Evolutionary conservation across 2,329 filamentous ascomycete genomes (phyloP), one percentile per base, ranked within the genome.

Genomic region (Talaromyces sp.): DNA sequence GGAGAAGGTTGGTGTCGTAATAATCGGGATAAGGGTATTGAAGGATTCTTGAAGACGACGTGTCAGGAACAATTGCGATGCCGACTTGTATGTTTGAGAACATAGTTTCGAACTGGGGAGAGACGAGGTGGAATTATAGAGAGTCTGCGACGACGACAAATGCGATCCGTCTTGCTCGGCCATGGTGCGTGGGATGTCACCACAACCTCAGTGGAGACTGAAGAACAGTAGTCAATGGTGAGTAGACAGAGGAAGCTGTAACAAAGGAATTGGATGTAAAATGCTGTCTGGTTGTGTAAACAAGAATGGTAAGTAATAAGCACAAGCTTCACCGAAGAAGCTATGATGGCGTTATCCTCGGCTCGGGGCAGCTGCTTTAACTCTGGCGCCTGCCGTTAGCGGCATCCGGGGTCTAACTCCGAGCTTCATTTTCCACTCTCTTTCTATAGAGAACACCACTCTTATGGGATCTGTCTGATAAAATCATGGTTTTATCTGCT

Each of bases 31-130:
- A 54, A 99, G 83, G 3, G 89, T 91, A 21, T 90, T 89, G 31
- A 97, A 81, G 0, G 93, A 89, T 75, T 99, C 94, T 65, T 91
- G 89, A 56, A 97, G 80, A 50, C 93, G 89, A 73, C 94, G 91
- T 73, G 94, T 99, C 60, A 99, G 82, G 76, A 96, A 99, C 22
- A 97, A 83, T 63, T 94, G 92, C 6, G 91, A 95, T 33, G 94
- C 89, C 77, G 96, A 91, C 64, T 93, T 90, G 77, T 97, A 97
- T 31, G 89, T 89, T 75, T 94, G 94, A 65, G 93, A 94, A 68
- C 96, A 76, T 39, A 75, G 64, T 63, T 75, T 77, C 52, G 87
- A 83, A 53, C 84, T 84, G 28, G 84, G 83, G 51, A 90, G 78
- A 39, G 58, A 53, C n/a, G 59, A 57, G 7, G 86, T 89, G 56